A percentile compares a stretch with the other conserved stretches of the same genome.
These are phyloP conservation scores for Eucalyptus pauciflora DNA, from an alignment of 345 rosid species.

Conservation along the genomic window DNA sequence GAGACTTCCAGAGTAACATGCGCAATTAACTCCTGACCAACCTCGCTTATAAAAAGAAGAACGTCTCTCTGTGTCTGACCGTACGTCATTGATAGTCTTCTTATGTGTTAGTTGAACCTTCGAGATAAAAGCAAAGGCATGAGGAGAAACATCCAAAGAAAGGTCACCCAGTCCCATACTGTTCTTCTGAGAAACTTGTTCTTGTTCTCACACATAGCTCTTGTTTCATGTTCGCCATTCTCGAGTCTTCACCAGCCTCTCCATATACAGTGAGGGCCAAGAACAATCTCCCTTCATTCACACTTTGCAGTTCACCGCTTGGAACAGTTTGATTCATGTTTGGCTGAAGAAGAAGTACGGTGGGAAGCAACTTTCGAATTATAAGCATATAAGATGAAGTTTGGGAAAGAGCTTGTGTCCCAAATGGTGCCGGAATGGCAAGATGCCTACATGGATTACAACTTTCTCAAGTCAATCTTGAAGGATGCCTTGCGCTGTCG, in stretches of 20 bases:
- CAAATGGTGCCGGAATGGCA: slow-evolving; percentile 71
- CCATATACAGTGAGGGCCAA: not conserved
- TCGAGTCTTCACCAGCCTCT: not conserved
- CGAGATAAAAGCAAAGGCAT: not conserved
- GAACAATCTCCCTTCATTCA: not conserved
- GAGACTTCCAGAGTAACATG: not conserved
- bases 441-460: slow-evolving; percentile 52
- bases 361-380: not conserved
- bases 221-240: not conserved
- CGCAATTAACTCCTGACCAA: not conserved
- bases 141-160: not conserved
- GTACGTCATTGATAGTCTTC: not conserved
- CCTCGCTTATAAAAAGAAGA: not conserved
- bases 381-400: slow-evolving; percentile 23
- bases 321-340: not conserved
- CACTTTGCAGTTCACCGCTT: not conserved
- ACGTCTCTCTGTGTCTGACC: not conserved
- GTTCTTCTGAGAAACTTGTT: not conserved
- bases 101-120: not conserved
- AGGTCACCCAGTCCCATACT: not conserved
- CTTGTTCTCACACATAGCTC: not conserved
- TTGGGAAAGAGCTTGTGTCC: slow-evolving; percentile 44
- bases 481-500: slow-evolving; percentile 12
- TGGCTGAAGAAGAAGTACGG: not conserved
- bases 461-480: slow-evolving; percentile 32